These are phyloP conservation scores for Dipteronia sinensis DNA, from an alignment of 345 rosid species.

Conservation along the genomic window DNA sequence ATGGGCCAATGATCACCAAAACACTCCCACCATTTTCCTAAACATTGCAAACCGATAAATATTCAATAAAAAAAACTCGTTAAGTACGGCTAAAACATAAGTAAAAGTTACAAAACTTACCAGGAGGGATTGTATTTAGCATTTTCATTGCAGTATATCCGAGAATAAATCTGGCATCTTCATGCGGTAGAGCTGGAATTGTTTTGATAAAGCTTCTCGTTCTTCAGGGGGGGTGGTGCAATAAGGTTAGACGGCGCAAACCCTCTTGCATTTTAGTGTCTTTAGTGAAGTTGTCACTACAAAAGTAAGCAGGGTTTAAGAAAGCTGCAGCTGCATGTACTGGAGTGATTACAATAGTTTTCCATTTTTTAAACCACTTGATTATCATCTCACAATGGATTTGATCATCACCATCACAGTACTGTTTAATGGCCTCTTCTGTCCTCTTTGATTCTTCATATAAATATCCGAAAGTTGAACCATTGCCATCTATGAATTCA, in stretches of 20 bases:
- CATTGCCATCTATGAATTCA: background rate
- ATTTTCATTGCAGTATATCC: background rate
- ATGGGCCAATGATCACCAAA: too few species aligned
- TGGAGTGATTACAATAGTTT: background rate
- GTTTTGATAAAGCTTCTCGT: background rate
- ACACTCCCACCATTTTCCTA: too few species aligned
- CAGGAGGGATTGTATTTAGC: conserved; percentile 1
- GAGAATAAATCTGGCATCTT: conserved; percentile 5
- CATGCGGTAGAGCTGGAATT: background rate
- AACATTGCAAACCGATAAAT: too few species aligned
- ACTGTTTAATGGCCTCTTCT: background rate
- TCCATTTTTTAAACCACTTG: background rate
- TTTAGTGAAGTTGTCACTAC: background rate
- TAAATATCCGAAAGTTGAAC: conserved; percentile 17
- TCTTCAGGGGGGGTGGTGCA: accelerated
- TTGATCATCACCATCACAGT: background rate
- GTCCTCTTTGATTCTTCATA: conserved; percentile 14
- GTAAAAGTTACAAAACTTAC: background rate
- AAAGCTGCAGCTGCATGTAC: background rate
- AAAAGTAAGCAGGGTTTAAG: background rate
- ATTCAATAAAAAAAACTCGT: too few species aligned
- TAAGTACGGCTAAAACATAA: too few species aligned
- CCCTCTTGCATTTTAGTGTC: too few species aligned
- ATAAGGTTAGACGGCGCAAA: too few species aligned
- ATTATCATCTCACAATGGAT: background rate